These are phyloP conservation scores for Microdochium paspali DNA, from an alignment of 2,329 filamentous ascomycete genomes.

Conservation along the genomic window DNA sequence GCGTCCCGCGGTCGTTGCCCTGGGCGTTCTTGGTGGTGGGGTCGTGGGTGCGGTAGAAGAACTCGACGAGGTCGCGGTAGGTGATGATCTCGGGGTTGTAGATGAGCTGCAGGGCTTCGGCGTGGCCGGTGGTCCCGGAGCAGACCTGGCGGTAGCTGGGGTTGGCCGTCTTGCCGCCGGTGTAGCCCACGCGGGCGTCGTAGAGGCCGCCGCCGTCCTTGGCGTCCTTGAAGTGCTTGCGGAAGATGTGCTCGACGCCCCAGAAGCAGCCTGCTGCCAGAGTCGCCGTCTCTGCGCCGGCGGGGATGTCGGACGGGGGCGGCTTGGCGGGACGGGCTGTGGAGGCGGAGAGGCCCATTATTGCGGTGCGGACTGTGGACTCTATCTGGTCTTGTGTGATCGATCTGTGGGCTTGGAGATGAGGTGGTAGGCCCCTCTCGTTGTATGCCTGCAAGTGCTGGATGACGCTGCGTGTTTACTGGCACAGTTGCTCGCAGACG, in stretches of 20 bases:
- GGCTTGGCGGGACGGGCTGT: slow-evolving; percentile 21
- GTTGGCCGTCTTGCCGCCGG: slow-evolving; percentile 65
- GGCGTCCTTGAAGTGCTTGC: slow-evolving; percentile 60
- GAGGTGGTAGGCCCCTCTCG: too few species aligned
- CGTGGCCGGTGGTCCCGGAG: slow-evolving; percentile 76
- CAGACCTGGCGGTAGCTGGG: slow-evolving; percentile 81
- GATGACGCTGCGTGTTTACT: too few species aligned
- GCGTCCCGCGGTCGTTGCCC: slow-evolving; percentile 74
- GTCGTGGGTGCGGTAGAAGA: slow-evolving; percentile 98
- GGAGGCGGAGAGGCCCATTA: slow-evolving; percentile 32
- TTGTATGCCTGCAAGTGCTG: too few species aligned
- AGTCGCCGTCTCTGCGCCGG: slow-evolving; percentile 69
- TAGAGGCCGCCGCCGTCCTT: slow-evolving; percentile 63
- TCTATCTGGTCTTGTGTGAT: too few species aligned
- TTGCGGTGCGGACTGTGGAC: too few species aligned
- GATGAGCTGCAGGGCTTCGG: slow-evolving; percentile 79
- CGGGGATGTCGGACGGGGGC: slow-evolving; percentile 39
- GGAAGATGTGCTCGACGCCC: slow-evolving; percentile 93
- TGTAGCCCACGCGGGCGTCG: slow-evolving; percentile 91
- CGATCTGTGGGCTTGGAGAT: too few species aligned
- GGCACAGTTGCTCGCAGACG: too few species aligned
- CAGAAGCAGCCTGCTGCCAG: slow-evolving; percentile 96
- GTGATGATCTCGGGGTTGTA: slow-evolving; percentile 72
- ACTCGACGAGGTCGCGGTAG: slow-evolving; percentile 81
- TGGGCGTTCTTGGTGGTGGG: slow-evolving; percentile 81